Conservation (phyloP, 2,329 filamentous ascomycete species). For the Microsporum audouinii region DNA sequence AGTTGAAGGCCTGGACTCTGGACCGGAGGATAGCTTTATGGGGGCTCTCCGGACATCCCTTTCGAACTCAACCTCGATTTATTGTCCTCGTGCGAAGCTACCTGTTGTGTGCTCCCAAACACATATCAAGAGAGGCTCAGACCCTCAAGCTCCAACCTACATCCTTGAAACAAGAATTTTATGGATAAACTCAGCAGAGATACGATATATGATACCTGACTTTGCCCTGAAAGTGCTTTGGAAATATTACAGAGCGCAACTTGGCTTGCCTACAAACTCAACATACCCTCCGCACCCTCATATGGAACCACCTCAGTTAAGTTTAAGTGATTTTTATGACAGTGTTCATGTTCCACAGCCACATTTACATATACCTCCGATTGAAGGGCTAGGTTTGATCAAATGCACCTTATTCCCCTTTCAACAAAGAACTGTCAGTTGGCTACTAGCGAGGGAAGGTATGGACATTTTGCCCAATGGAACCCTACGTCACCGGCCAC, state of each 20-base stretch:
- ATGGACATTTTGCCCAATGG: conserved; percentile 26
- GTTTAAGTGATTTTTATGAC: conserved; percentile 35
- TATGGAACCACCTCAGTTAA: background rate
- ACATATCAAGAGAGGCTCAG: conserved; percentile 14
- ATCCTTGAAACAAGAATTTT: conserved; percentile 23
- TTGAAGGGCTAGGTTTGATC: conserved; percentile 26
- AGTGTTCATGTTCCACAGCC: conserved; percentile 36
- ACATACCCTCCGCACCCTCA: background rate
- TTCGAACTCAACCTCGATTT: background rate
- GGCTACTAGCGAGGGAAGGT: conserved; percentile 37
- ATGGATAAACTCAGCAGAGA: conserved; percentile 27
- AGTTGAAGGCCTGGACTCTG: background rate
- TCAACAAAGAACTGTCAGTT: conserved; percentile 36
- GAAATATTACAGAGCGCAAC: conserved; percentile 15
- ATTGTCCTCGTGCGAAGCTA: background rate
- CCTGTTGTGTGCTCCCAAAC: conserved; percentile 23
- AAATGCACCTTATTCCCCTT: conserved; percentile 38
- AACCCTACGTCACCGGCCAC: conserved; percentile 16
- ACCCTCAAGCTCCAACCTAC: conserved; percentile 16
- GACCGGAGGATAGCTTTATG: background rate
- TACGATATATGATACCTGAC: conserved; percentile 6
- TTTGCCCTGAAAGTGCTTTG: background rate
- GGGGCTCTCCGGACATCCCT: background rate
- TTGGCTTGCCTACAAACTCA: background rate
- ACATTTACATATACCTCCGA: conserved; percentile 22